Base-by-base conservation (phyloP, 2,329 filamentous ascomycete genomes). In the Atkinsonella texensis region DNA sequence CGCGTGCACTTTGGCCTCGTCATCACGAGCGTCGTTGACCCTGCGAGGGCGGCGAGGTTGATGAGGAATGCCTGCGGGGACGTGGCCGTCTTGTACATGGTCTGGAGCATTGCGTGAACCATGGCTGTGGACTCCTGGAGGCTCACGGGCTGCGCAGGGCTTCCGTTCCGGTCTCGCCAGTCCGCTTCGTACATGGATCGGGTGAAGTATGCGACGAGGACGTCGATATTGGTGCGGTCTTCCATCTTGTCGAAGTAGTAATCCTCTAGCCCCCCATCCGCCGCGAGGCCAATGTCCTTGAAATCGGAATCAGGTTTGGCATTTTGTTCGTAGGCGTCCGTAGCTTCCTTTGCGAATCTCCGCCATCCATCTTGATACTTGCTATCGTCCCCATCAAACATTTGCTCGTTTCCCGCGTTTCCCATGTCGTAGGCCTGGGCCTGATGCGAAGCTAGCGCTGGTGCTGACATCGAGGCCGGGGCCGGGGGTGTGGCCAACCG, bases 401-500 rank as follows among this genome's bases (percentile, higher is more conserved):
- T 23, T 23, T 38, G 20, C 10, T 32, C 48, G 33, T 35, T 38
- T 18, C 23, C 35, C 32, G 13, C 11, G 33, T 13, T 23, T 31
- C 46, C 17, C 8, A 12, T 15, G 23, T 41, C 42, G 13, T 46
- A 46, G 17, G 40, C 47, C 12, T 46, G 28, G 15, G 23, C 49
- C 18, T 40, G 49, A 18, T 18, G 15, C 35, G 13, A n/a, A 9
- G 38, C 38, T 42, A 15, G 42, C 11, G 28, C 17, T 47, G 45
- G 6, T 17, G 78, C 65, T 10, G 74, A 69, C 65, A 15, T 65
- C 6, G 55, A 56, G 15, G 55, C 53, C 23, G 57, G 76, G 1
- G 69, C 67, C 8, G 74, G 74, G 35, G 76, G 76, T 9, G 82
- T 85, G 23, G 82, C 81, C 13, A 85, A 69, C 52, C 80, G 72